phyloP scores from a whole-genome alignment of 2,329 filamentous ascomycete species.

The Botrytis porri region DNA sequence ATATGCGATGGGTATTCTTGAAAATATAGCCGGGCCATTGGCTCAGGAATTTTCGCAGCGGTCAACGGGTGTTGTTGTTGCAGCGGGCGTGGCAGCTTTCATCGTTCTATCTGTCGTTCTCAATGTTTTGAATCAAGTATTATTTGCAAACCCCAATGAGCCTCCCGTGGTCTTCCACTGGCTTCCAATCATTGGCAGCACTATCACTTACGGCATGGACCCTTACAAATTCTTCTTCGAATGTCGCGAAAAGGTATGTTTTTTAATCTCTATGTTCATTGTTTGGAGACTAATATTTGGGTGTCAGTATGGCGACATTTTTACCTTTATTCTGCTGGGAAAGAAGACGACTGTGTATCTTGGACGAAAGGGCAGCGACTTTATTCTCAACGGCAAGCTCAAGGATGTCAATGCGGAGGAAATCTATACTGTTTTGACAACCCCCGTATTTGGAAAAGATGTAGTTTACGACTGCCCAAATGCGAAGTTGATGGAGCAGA shows the following conservation, averaged over 20 bases:
- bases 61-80: constrained; percentile 32
- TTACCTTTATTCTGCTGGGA: constrained; percentile 84
- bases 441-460: constrained; percentile 73
- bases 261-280: constrained; percentile 38
- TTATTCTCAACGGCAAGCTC: constrained; percentile 86
- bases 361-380: constrained; percentile 80
- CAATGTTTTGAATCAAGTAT: constrained; percentile 77
- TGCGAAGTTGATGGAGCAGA: constrained; percentile 92
- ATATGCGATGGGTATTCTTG: constrained; percentile 35
- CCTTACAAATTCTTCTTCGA: constrained; percentile 81
- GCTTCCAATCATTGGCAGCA: constrained; percentile 84
- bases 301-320: constrained; percentile 76
- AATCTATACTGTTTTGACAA: constrained; percentile 76
- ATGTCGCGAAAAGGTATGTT: constrained; percentile 67
- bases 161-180: constrained; percentile 79
- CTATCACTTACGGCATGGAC: constrained; percentile 91
- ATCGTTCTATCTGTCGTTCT: constrained; percentile 60
- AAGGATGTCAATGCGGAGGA: constrained; percentile 90
- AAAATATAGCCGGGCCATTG: constrained; percentile 33
- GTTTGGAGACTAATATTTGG: constrained; percentile 21
- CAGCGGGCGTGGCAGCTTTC: constrained; percentile 37
- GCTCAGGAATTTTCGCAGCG: constrained; percentile 34
- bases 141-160: constrained; percentile 79
- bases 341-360: constrained; percentile 86
- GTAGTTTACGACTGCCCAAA: constrained; percentile 92